phyloP scores from a whole-genome alignment of 2,329 filamentous ascomycete species.

The Coniochaeta sp. region DNA sequence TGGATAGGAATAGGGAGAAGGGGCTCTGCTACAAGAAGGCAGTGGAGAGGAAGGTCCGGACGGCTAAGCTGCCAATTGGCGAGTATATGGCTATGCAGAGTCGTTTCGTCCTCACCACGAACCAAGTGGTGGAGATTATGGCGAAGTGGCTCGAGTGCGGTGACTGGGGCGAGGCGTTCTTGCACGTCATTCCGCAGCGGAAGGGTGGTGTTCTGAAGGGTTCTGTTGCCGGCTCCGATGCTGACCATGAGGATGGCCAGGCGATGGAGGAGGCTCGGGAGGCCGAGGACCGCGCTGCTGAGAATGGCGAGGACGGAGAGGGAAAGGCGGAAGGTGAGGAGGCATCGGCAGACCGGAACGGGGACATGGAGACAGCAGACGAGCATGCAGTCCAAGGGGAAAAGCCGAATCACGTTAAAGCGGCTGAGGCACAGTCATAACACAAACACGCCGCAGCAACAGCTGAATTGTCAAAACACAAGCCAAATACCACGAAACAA shows the following conservation, averaged over 20 bases:
- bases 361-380: constrained; percentile 5
- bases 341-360: not conserved
- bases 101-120: constrained; percentile 80
- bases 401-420: not conserved
- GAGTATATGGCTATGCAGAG: constrained; percentile 89
- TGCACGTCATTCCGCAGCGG: constrained; percentile 80
- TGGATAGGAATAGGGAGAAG: constrained; percentile 96
- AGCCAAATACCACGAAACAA: not conserved
- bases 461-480: not conserved
- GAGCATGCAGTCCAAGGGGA: not conserved
- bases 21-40: constrained; percentile 85
- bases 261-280: constrained; percentile 14
- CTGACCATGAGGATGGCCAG: constrained; percentile 17
- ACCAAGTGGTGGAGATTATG: constrained; percentile 97
- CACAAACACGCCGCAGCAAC: not conserved
- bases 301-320: constrained; percentile 15
- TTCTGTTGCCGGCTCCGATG: constrained; percentile 19
- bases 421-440: not conserved
- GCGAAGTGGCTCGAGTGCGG: constrained; percentile 82
- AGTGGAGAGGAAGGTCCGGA: constrained; percentile 67
- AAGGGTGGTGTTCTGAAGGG: constrained; percentile 70
- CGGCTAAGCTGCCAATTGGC: constrained; percentile 89
- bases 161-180: constrained; percentile 87
- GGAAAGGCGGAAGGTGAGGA: not conserved
- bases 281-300: constrained; percentile 21